These are phyloP conservation scores for Crithidia expoeki DNA, from an alignment of 208 protist species.

Conservation along the genomic window DNA sequence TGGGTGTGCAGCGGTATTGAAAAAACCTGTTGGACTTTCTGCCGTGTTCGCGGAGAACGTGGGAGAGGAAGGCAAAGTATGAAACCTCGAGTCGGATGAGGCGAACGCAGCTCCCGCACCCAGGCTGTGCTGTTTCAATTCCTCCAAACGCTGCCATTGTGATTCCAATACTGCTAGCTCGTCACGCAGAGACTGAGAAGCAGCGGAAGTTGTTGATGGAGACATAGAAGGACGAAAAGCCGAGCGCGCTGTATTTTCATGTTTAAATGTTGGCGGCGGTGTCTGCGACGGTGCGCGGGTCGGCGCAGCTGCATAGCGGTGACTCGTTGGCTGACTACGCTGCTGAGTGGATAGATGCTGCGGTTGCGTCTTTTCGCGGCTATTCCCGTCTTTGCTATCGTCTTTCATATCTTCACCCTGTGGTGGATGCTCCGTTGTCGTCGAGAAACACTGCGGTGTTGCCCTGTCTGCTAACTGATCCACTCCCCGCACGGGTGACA, in stretches of 20 bases:
- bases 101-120: background rate
- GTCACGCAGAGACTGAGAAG: conserved; percentile 26
- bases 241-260: too few species aligned
- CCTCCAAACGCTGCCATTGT: conserved; percentile 77
- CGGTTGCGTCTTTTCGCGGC: too few species aligned
- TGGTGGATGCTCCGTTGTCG: background rate
- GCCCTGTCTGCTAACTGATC: background rate
- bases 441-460: background rate
- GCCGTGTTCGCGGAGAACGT: too few species aligned
- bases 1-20: background rate
- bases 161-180: conserved; percentile 71
- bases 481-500: conserved; percentile 9
- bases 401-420: too few species aligned
- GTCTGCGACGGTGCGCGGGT: background rate
- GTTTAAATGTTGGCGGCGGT: background rate
- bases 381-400: too few species aligned
- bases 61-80: too few species aligned
- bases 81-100: too few species aligned
- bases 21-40: too few species aligned
- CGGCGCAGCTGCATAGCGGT: conserved; percentile 5
- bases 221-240: too few species aligned
- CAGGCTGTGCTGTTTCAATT: conserved; percentile 42
- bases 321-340: background rate
- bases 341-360: too few species aligned
- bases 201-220: background rate